These are phyloP conservation scores for Termitomyces sp. DNA, from an alignment of 768 basidiomycete species.

Conservation along the genomic window DNA sequence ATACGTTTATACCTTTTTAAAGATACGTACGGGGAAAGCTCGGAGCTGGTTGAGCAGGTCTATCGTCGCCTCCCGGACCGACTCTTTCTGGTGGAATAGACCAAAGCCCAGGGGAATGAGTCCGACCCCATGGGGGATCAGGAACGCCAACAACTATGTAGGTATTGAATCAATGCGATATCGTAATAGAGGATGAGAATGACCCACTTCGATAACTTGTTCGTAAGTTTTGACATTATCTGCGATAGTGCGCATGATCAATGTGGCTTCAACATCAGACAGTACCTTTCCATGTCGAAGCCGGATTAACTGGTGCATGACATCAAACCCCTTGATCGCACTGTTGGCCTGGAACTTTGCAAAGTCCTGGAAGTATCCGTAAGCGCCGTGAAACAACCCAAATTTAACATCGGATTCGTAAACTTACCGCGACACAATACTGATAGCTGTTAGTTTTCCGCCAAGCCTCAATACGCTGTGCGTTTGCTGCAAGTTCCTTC, in stretches of 20 bases:
- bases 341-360: constrained; percentile 46
- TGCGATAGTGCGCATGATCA: constrained; percentile 72
- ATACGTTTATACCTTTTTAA: background rate
- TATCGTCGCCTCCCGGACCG: constrained; percentile 74
- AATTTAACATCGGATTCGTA: constrained; percentile 1
- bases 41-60: constrained; percentile 83
- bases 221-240: constrained; percentile 78
- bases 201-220: constrained; percentile 79
- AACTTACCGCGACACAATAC: constrained; percentile 58
- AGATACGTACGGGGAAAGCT: constrained; percentile 60
- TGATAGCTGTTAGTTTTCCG: constrained; percentile 77
- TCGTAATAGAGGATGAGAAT: background rate
- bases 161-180: background rate
- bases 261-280: constrained; percentile 65
- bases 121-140: constrained; percentile 77
- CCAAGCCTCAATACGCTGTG: constrained; percentile 92
- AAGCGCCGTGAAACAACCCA: background rate
- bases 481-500: constrained; percentile 73
- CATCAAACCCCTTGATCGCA: constrained; percentile 77
- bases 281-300: constrained; percentile 73
- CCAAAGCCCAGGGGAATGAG: constrained; percentile 84
- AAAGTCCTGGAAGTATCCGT: constrained; percentile 57
- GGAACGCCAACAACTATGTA: constrained; percentile 70
- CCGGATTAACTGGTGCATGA: constrained; percentile 81
- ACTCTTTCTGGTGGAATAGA: constrained; percentile 82